phyloP scores from a whole-genome alignment of 805 yeast genomes.

The Spencermartinsiella europaea region DNA sequence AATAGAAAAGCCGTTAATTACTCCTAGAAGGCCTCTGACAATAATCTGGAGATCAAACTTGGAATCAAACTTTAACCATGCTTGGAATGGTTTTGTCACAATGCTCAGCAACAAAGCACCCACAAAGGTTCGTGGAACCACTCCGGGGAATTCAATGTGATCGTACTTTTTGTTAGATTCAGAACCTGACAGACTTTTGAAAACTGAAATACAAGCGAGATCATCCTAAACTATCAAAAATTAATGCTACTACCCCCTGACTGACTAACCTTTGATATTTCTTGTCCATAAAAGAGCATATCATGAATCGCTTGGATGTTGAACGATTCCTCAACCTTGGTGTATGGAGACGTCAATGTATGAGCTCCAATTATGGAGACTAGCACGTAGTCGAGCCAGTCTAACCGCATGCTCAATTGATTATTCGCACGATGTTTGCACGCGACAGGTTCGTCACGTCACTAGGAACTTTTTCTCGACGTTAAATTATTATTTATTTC shows the following conservation, averaged over 20 bases:
- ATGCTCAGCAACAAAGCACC: constrained; percentile 58
- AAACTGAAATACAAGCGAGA: constrained; percentile 1
- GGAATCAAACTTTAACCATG: constrained; percentile 24
- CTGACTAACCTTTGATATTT: constrained; percentile 24
- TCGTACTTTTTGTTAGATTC: constrained; percentile 45
- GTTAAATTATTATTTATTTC: not conserved
- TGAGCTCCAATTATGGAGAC: constrained; percentile 46
- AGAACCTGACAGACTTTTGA: not conserved
- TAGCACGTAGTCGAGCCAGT: constrained; percentile 35
- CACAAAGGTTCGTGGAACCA: constrained; percentile 77
- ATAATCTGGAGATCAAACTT: constrained; percentile 49
- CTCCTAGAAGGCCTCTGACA: constrained; percentile 58
- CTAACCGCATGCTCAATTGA: constrained; percentile 20
- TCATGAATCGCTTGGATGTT: constrained; percentile 87
- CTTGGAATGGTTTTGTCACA: constrained; percentile 35
- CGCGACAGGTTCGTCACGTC: no score
- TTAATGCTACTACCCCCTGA: not conserved
- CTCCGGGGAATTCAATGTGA: constrained; percentile 79
- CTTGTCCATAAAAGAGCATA: constrained; percentile 56
- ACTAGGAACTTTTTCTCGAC: not conserved
- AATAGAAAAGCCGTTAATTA: constrained; percentile 52
- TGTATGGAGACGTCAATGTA: constrained; percentile 61
- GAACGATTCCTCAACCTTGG: constrained; percentile 94
- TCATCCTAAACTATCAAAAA: not conserved
- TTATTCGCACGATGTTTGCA: no score